Conservation (phyloP, 2,329 filamentous ascomycete genomes). For the Alternaria sp. region DNA sequence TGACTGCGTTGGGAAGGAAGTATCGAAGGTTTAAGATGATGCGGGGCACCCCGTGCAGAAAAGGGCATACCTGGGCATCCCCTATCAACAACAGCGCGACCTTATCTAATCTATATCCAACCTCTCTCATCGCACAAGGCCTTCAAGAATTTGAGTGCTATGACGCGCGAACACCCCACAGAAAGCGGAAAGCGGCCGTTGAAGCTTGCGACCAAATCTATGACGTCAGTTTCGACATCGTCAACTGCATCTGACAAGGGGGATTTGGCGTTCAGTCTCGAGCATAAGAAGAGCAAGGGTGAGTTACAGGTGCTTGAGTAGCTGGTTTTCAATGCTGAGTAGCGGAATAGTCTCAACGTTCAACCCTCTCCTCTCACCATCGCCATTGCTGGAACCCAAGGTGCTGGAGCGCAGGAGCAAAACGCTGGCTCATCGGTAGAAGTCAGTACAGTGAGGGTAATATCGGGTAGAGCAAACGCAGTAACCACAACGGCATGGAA, state of each 20-base stretch:
- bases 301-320: not conserved
- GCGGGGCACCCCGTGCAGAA: slow-evolving; percentile 10
- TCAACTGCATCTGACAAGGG: not conserved
- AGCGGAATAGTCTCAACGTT: slow-evolving; percentile 12
- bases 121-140: not conserved
- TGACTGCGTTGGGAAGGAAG: not conserved
- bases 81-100: not conserved
- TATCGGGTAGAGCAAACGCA: not conserved
- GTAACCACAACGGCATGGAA: not conserved
- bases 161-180: not conserved
- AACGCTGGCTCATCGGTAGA: not conserved
- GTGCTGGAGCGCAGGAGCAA: slow-evolving; percentile 19
- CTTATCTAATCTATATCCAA: not conserved
- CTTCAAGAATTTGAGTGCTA: not conserved
- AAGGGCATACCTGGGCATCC: not conserved
- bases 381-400: slow-evolving; percentile 23
- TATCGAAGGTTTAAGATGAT: not conserved
- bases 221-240: slow-evolving; percentile 17
- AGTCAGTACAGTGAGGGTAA: not conserved
- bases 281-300: slow-evolving; percentile 13
- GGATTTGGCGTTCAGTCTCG: slow-evolving; percentile 12
- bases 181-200: slow-evolving; percentile 10
- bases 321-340: not conserved
- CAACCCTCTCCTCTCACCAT: slow-evolving; percentile 27
- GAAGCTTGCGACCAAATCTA: slow-evolving; percentile 2